phyloP scores from a whole-genome alignment of 305 asterid species.

The Solanum aculeatissimum region DNA sequence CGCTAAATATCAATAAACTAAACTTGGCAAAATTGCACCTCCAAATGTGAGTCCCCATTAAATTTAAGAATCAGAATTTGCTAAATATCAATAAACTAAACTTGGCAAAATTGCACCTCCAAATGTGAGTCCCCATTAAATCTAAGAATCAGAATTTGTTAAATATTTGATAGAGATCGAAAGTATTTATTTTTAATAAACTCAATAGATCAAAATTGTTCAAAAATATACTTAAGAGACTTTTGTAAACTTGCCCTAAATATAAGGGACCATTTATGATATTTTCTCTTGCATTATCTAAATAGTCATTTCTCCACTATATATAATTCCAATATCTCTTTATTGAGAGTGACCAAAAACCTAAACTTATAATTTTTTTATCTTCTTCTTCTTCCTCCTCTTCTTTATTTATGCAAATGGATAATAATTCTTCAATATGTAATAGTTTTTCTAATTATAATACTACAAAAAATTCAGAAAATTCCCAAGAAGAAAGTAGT shows the following conservation, averaged over 20 bases:
- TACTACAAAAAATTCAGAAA: not conserved
- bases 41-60: not conserved
- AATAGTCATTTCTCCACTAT: not conserved
- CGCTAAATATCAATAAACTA: not conserved
- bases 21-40: not conserved
- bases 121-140: not conserved
- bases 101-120: too few species aligned
- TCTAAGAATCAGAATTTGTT: not conserved
- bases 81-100: not conserved
- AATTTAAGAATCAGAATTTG: not conserved
- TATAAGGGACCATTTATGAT: not conserved
- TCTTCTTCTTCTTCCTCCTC: not conserved
- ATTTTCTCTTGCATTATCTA: not conserved
- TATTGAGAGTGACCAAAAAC: not conserved
- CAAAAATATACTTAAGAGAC: not conserved
- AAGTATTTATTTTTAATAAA: not conserved
- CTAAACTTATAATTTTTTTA: not conserved
- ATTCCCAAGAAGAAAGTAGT: slow-evolving; percentile 1
- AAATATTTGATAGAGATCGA: too few species aligned
- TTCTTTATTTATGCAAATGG: not conserved
- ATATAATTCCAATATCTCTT: not conserved
- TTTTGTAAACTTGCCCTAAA: not conserved
- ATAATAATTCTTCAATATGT: not conserved
- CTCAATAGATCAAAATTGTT: not conserved
- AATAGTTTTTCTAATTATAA: not conserved